Evolutionary conservation across 179 eudicot species (phyloP), one percentile per base, ranked within the genome.

Genomic region (Sideroxylon spinosum): DNA sequence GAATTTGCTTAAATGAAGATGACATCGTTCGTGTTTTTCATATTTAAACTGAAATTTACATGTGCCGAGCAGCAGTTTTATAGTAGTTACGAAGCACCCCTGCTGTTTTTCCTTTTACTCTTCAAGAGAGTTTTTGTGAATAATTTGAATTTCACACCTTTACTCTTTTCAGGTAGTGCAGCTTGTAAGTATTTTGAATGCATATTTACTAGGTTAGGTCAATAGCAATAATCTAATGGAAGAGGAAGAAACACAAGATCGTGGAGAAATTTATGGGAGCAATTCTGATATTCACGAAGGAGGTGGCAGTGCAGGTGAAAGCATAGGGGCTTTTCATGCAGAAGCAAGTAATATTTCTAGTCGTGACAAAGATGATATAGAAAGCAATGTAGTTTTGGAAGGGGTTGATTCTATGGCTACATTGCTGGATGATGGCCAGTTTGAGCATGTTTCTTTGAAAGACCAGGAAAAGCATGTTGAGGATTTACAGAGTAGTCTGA

Each of bases 371-470:
- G 85, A 73, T 77, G 81, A 70, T 80, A 79, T 57, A 65, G 73
- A 64, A 64, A 68, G 29, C 61, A 68, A 71, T 68, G 65, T 22
- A 75, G 79, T 23, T 81, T 67, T 76, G 80, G 79, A 80, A 78
- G 83, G 74, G 70, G 75, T 62, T 81, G 82, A 78, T 81, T 75
- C 81, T 73, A 80, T 59, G 74, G 23, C 59, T 73, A 61, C 65
- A 46, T 79, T 75, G 73, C 79, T 59, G 67, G 91, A 90, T 17
- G 94, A 85, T 74, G 93, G 81, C 69, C 85, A 85, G 59, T 94
- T 90, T 90, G 98, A 94, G 83, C 96, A 87, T 81, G 96, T 89
- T n/a, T 84, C 90, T 64, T 84, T 94, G 72, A 84, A 78, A 57
- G 98, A 90, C 70, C 74, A 71, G 62, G 73, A 37, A 37, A 37